A percentile compares a stretch with the other conserved stretches of the same genome.
Conservation (phyloP, 176 grass and related monocot genomes). For the Carex pumila region DNA sequence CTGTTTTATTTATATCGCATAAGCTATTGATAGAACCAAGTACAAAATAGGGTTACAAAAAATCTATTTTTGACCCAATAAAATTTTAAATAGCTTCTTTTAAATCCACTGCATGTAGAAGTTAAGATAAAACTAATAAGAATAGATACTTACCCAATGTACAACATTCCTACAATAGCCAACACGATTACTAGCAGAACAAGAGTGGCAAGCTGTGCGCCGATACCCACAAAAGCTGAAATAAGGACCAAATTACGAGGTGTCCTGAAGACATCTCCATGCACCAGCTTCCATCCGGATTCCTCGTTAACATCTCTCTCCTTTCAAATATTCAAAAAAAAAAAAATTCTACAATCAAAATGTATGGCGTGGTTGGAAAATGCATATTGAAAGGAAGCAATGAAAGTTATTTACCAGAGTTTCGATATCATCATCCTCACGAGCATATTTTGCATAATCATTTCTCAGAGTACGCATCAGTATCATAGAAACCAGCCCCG, state of each 20-base stretch:
- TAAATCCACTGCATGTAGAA: background rate
- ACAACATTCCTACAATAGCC: conserved; percentile 95
- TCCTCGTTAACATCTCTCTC: conserved; percentile 98
- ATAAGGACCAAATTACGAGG: conserved; percentile 50
- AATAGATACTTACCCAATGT: conserved; percentile 64
- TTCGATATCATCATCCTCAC: conserved; percentile 98
- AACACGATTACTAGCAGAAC: conserved; percentile 83
- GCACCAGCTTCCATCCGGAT: conserved; percentile 99
- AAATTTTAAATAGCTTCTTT: background rate
- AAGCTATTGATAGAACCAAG: background rate
- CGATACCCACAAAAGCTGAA: conserved; percentile 89
- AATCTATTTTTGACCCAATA: background rate
- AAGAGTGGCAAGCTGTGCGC: conserved; percentile 72
- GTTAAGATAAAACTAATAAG: background rate
- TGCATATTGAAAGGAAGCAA: background rate
- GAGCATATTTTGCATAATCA: conserved; percentile 99
- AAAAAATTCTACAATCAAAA: background rate
- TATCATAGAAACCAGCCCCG: conserved; percentile 98
- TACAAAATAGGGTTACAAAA: background rate
- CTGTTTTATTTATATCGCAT: background rate
- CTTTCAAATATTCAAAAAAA: conserved; percentile 29
- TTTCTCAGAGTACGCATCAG: conserved; percentile 98
- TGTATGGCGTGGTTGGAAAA: background rate
- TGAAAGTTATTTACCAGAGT: conserved; percentile 1
- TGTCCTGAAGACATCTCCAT: conserved; percentile 96